Evolutionary conservation across 2,329 filamentous ascomycete species (phyloP).

Genomic region (Leptographium procerum): DNA sequence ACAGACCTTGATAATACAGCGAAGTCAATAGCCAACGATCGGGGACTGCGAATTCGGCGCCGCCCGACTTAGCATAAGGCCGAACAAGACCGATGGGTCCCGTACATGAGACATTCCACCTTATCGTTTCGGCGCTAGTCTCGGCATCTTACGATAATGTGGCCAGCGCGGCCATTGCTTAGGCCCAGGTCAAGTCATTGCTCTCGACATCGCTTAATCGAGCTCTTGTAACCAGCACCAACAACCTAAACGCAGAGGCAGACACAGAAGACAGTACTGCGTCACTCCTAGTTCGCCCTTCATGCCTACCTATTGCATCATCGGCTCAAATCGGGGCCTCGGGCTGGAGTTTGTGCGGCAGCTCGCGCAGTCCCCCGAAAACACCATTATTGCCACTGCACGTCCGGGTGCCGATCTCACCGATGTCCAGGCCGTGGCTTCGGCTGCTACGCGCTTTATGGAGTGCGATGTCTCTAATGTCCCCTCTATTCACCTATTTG

Average conservation of each 20-base stretch:
- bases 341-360: slow-evolving; percentile 22
- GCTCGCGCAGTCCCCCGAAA: slow-evolving; percentile 14
- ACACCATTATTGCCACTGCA: slow-evolving; percentile 18
- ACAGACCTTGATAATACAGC: no score
- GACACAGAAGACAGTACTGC: background rate
- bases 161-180: background rate
- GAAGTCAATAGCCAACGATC: no score
- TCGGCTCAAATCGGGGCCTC: slow-evolving; percentile 20
- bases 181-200: background rate
- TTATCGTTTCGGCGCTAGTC: background rate
- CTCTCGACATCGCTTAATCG: background rate
- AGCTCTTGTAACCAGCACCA: background rate
- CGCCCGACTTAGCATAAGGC: no score
- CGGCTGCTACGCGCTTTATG: slow-evolving; percentile 16
- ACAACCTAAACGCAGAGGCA: background rate
- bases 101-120: background rate
- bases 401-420: slow-evolving; percentile 17
- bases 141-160: background rate
- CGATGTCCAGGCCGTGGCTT: slow-evolving; percentile 15
- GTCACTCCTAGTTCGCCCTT: background rate
- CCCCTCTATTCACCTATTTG: slow-evolving; percentile 20
- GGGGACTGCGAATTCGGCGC: no score
- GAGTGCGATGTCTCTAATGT: slow-evolving; percentile 21
- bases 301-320: slow-evolving; percentile 22
- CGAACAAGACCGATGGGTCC: background rate